These are phyloP conservation scores for Iris macrosiphon DNA, from an alignment of 106 monocot species.

Conservation along the genomic window DNA sequence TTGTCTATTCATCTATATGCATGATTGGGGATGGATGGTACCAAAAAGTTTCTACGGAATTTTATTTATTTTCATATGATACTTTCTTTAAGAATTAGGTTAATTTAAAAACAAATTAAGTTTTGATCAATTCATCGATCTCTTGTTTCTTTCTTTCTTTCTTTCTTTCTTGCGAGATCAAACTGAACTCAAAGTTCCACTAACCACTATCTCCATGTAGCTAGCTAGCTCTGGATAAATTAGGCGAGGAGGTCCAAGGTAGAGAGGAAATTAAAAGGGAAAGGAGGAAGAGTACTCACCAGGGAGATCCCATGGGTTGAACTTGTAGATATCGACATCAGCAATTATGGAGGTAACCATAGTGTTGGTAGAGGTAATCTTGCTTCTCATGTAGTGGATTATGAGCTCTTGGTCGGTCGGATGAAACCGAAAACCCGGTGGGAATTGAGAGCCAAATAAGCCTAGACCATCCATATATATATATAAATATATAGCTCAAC, in stretches of 20 bases:
- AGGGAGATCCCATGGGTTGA: slow-evolving; percentile 52
- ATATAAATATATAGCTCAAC: background rate
- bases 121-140: too few relatives aligned
- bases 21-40: too few relatives aligned
- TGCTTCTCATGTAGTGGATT: slow-evolving; percentile 26
- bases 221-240: too few relatives aligned
- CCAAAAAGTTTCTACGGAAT: too few relatives aligned
- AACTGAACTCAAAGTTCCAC: too few relatives aligned
- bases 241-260: background rate
- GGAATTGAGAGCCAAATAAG: slow-evolving; percentile 9
- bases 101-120: too few relatives aligned
- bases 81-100: too few relatives aligned
- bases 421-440: slow-evolving; percentile 38
- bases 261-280: background rate
- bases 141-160: too few relatives aligned
- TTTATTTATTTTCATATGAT: too few relatives aligned
- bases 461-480: slow-evolving; percentile 1
- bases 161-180: too few relatives aligned
- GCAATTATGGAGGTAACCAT: slow-evolving; percentile 20
- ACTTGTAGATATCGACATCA: slow-evolving; percentile 37
- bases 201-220: too few relatives aligned
- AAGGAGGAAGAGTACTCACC: slow-evolving; percentile 12
- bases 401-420: slow-evolving; percentile 45
- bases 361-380: slow-evolving; percentile 13
- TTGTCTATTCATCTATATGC: too few relatives aligned